Conservation (phyloP, 257 asterid genomes). For the Solanum chaucha region DNA sequence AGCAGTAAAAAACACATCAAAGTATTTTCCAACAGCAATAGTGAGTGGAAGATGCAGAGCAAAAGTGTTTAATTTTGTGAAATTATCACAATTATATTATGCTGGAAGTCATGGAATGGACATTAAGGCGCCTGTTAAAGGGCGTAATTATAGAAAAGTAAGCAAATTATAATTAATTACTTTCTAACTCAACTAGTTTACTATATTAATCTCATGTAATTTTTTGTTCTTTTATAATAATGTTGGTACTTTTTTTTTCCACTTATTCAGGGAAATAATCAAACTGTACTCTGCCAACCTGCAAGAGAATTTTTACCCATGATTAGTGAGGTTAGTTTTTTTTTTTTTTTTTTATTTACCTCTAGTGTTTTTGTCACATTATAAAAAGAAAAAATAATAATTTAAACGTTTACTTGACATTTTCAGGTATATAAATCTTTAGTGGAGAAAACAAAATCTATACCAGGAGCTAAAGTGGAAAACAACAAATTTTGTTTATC, state of each 20-base stretch:
- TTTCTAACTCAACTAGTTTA: not conserved
- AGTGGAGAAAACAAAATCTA: conserved; percentile 44
- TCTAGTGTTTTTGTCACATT: not conserved
- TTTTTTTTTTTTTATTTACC: not conserved
- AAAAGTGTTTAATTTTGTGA: conserved; percentile 63
- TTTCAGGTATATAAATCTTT: conserved; percentile 42
- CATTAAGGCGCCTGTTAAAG: conserved; percentile 74
- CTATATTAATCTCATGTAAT: not conserved
- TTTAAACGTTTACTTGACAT: not conserved
- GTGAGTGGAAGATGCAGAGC: conserved; percentile 77
- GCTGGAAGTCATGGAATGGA: conserved; percentile 99
- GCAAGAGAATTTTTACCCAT: conserved; percentile 77
- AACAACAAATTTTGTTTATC: conserved; percentile 76
- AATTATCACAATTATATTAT: conserved; percentile 67
- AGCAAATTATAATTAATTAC: conserved; percentile 4
- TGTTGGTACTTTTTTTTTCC: not conserved
- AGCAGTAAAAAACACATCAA: conserved; percentile 58
- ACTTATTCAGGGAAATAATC: conserved; percentile 47
- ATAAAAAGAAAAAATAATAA: not conserved
- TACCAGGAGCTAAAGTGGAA: conserved; percentile 73
- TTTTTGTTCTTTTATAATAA: not conserved
- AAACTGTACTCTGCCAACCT: conserved; percentile 80
- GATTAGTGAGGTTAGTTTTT: conserved; percentile 51
- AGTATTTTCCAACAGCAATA: conserved; percentile 76
- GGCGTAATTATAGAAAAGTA: conserved; percentile 36